These are phyloP conservation scores for Curvularia lunata DNA, from an alignment of 2,329 filamentous ascomycete genomes.

Conservation along the genomic window DNA sequence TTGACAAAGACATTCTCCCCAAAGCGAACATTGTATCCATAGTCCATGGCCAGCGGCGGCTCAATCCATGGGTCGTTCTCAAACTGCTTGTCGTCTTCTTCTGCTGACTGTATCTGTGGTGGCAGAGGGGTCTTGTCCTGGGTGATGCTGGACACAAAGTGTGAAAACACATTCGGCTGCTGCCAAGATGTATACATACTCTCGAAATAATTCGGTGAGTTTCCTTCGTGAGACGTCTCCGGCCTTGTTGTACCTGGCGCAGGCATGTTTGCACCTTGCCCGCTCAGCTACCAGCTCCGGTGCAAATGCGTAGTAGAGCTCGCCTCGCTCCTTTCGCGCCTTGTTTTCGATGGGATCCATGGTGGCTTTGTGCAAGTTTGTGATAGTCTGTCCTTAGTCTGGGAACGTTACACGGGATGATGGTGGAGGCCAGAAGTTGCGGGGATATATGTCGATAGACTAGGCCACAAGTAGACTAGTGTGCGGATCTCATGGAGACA, in stretches of 20 bases:
- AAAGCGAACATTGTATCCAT: conserved; percentile 75
- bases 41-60: conserved; percentile 73
- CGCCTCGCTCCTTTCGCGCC: conserved; percentile 65
- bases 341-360: conserved; percentile 47
- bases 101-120: conserved; percentile 60
- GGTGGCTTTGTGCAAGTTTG: conserved; percentile 1
- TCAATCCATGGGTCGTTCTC: conserved; percentile 72
- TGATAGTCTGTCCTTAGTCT: neutral
- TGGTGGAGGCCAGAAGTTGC: neutral
- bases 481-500: neutral
- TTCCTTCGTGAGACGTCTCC: conserved; percentile 66
- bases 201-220: conserved; percentile 71
- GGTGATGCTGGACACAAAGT: conserved; percentile 60
- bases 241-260: conserved; percentile 67
- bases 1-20: conserved; percentile 78
- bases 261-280: conserved; percentile 67
- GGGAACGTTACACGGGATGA: neutral
- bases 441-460: neutral
- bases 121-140: conserved; percentile 69
- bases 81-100: conserved; percentile 70
- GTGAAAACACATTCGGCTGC: conserved; percentile 16
- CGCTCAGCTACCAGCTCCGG: conserved; percentile 71
- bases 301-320: conserved; percentile 77
- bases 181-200: conserved; percentile 61
- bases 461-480: conserved; percentile 1